A percentile compares a stretch with the other conserved stretches of the same genome.
phyloP scores from a whole-genome alignment of 352 stramenopile genomes.

The Pythium insidiosum region DNA sequence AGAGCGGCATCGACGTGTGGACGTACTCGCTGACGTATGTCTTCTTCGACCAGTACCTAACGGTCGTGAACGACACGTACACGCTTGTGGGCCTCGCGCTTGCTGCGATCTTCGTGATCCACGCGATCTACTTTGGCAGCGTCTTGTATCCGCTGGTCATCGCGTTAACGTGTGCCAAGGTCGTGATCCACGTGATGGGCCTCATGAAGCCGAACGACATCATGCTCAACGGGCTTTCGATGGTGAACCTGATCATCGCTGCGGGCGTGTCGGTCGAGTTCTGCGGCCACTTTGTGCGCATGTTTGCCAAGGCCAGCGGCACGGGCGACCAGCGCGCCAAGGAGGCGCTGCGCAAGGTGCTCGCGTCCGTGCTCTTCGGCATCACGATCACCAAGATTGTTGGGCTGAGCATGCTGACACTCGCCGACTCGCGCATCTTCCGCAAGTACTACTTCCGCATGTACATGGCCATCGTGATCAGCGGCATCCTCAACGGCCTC shows the following conservation, averaged over 20 bases:
- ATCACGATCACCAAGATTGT: constrained; percentile 87
- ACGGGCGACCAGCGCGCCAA: constrained; percentile 15
- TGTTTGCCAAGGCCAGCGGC: constrained; percentile 39
- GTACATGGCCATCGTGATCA: constrained; percentile 83
- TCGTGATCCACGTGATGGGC: constrained; percentile 54
- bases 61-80: constrained; percentile 41
- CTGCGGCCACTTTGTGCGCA: constrained; percentile 56
- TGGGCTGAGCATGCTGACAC: constrained; percentile 72
- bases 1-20: constrained; percentile 57
- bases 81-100: constrained; percentile 38
- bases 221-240: constrained; percentile 73
- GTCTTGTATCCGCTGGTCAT: constrained; percentile 40
- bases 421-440: constrained; percentile 79
- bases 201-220: constrained; percentile 54
- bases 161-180: constrained; percentile 26
- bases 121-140: constrained; percentile 43
- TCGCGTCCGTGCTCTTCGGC: constrained; percentile 56
- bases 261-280: constrained; percentile 75
- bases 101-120: constrained; percentile 40
- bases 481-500: constrained; percentile 77
- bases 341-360: constrained; percentile 19
- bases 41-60: constrained; percentile 67
- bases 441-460: constrained; percentile 90
- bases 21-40: constrained; percentile 52
- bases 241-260: constrained; percentile 74